Percentiles rank a stretch among this genome's conserved stretches.
These are phyloP conservation scores for Salix brachista DNA, from an alignment of 345 rosid species.

Conservation along the genomic window DNA sequence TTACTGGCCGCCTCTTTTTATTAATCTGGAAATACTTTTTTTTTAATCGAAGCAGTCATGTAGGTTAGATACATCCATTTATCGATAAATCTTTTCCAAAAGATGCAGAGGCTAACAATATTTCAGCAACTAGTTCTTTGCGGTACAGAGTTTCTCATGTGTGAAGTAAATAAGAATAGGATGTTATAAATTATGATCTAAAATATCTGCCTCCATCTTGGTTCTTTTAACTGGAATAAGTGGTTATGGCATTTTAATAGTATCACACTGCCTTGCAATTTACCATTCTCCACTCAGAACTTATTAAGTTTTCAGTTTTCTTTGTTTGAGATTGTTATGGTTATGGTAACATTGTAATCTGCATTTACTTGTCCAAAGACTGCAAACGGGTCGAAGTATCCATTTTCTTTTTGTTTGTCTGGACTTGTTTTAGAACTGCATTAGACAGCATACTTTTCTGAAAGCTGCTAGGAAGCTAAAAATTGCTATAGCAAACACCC, in stretches of 20 bases:
- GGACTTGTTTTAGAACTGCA: conserved; percentile 6
- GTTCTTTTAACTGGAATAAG: neutral
- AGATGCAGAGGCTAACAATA: neutral
- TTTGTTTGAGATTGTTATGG: neutral
- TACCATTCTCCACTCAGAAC: neutral
- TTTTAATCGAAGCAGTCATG: neutral
- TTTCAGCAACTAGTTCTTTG: neutral
- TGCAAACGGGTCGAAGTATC: neutral
- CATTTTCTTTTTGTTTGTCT: neutral
- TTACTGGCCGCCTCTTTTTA: neutral
- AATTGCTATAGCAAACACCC: neutral
- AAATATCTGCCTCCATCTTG: neutral
- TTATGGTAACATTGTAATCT: neutral
- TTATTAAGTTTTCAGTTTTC: neutral
- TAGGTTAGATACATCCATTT: neutral
- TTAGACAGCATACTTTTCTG: neutral
- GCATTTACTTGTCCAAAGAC: neutral
- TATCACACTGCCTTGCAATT: neutral
- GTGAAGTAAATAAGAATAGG: neutral
- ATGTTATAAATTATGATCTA: neutral
- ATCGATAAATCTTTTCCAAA: neutral
- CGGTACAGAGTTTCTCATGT: neutral
- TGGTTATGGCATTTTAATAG: neutral
- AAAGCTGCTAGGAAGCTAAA: neutral
- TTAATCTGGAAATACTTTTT: neutral